Percentiles rank a stretch among this genome's conserved stretches.
Conservation (phyloP, 768 basidiomycete genomes). For the Coprinellus aureogranulatus region DNA sequence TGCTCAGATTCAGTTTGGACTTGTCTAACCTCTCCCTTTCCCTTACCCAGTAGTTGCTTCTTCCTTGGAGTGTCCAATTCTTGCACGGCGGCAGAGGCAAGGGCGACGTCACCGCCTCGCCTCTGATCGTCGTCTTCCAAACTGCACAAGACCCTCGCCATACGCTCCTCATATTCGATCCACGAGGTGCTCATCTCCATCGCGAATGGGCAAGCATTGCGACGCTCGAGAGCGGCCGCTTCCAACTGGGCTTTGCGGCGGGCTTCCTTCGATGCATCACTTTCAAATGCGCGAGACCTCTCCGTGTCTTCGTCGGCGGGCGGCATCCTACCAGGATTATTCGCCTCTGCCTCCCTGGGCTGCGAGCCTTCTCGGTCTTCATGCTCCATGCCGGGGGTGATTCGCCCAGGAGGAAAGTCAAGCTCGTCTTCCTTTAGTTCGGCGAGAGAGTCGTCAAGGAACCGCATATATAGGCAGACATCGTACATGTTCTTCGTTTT, state of each 20-base stretch:
- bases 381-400: conserved; percentile 20
- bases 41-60: too few species aligned
- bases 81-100: not conserved
- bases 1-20: too few species aligned
- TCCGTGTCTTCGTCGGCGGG: not conserved
- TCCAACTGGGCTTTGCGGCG: not conserved
- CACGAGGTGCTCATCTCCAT: conserved; percentile 36
- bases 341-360: conserved; percentile 3
- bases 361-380: conserved; percentile 52
- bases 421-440: conserved; percentile 14
- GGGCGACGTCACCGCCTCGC: not conserved
- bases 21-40: too few species aligned
- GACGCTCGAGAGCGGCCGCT: conserved; percentile 15
- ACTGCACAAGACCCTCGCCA: conserved; percentile 24
- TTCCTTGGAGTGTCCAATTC: not conserved
- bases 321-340: not conserved
- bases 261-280: not conserved
- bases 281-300: not conserved
- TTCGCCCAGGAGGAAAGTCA: conserved; percentile 37
- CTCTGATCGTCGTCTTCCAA: conserved; percentile 9
- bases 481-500: conserved; percentile 64
- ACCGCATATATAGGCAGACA: conserved; percentile 64
- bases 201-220: conserved; percentile 14
- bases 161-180: conserved; percentile 30
- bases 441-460: conserved; percentile 39